Evolutionary conservation across 352 stramenopile genomes (phyloP), one percentile per base, ranked within the genome.

Genomic region (Globisporangium radiosum): DNA sequence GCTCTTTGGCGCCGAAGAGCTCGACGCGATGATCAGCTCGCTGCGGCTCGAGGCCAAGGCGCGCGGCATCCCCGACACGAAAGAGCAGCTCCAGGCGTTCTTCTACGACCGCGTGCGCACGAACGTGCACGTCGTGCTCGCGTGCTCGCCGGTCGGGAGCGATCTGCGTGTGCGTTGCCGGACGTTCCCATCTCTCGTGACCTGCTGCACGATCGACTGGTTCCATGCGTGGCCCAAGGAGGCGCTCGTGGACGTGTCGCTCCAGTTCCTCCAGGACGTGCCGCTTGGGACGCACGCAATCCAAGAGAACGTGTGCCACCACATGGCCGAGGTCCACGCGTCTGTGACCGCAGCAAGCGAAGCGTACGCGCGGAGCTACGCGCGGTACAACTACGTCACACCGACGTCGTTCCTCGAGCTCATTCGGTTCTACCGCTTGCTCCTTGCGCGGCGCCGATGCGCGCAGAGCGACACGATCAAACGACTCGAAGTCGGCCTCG

Each of bases 321-420:
- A 97, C 66, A 97, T 97, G 83, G 89, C 91, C 3, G 88, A 97
- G 48, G 90, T 97, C 66, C 91, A 97, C 64, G 61, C 85, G 15
- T 93, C 78, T 0, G 91, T 97, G n/a, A 92, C 84, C 2, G 62
- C 59, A 7, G 82, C 86, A 0, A 96, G 90, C 8, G 50, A 69
- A 0, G 56, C 81, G 50, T 98, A 96, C 60, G 81, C 86, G 7
- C 81, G 82, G 25, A 72, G 71, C 15, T 84, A 87, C 38, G 78
- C 76, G 1, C 73, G 92, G 8, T 92, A 86, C 64, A 97, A 97
- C 64, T 98, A 98, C 66, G 91, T 95, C 51, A 98, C 91, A 0
- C 92, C 92, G 2, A 97, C 93, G 40, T 96, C 78, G 2, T 97
- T 97, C 54, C 63, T 98, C 14, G 92, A 98, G 63, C 66, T 97